Percentiles rank a stretch among this genome's conserved stretches.
Conservation (phyloP, 2,329 filamentous ascomycete genomes). For the Hypomyces perniciosus region DNA sequence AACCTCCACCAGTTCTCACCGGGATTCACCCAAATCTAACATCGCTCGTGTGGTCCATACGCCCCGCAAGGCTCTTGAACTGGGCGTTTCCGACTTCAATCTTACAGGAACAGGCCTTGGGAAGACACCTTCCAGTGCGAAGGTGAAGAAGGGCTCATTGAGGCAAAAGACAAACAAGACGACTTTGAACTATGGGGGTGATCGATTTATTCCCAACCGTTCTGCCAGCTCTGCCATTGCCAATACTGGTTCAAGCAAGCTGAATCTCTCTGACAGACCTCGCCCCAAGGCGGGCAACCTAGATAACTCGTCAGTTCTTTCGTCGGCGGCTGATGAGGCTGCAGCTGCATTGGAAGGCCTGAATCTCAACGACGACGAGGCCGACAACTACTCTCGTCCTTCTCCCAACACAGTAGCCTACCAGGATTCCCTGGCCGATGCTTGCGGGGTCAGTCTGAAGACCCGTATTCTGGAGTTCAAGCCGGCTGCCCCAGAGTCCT, state of each 20-base stretch:
- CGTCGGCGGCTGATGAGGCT: conserved; percentile 73
- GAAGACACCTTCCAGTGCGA: conserved; percentile 54
- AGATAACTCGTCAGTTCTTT: conserved; percentile 70
- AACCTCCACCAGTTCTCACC: conserved; percentile 55
- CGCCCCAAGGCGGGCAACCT: conserved; percentile 57
- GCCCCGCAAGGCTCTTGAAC: conserved; percentile 75
- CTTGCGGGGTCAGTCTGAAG: conserved; percentile 88
- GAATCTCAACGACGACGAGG: conserved; percentile 65
- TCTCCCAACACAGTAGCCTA: conserved; percentile 87
- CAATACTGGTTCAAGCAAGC: conserved; percentile 76
- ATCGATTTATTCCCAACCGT: conserved; percentile 95
- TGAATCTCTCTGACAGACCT: conserved; percentile 63
- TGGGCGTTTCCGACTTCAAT: conserved; percentile 88
- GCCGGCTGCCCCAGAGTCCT: conserved; percentile 94
- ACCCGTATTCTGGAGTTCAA: conserved; percentile 97
- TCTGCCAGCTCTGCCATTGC: conserved; percentile 81
- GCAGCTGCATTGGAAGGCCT: conserved; percentile 74
- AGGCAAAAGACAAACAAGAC: conserved; percentile 65
- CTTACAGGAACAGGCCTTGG: conserved; percentile 72
- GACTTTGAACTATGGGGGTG: conserved; percentile 71
- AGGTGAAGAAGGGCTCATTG: conserved; percentile 49
- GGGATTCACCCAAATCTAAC: conserved; percentile 94
- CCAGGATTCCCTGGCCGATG: conserved; percentile 82
- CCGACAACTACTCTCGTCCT: conserved; percentile 64
- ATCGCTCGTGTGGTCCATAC: conserved; percentile 71